Conservation (phyloP, 2,329 filamentous ascomycete genomes). For the Trichophyton benhamiae region DNA sequence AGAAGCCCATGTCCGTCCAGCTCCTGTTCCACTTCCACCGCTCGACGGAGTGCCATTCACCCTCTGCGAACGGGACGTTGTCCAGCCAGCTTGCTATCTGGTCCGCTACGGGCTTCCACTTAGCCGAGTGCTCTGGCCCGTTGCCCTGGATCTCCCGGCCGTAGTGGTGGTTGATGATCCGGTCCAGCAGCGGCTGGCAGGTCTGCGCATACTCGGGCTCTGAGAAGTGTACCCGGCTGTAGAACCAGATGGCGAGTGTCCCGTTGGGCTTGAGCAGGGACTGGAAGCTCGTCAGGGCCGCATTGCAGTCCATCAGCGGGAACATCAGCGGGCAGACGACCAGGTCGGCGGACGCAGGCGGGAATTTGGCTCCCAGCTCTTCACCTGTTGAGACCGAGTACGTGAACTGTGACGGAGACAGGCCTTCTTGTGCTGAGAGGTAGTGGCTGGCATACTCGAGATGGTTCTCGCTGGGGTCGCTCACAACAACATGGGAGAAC, state of each 20-base stretch:
- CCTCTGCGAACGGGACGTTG: background rate
- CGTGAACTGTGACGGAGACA: background rate
- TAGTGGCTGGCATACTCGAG: background rate
- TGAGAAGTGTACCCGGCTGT: conserved; percentile 2
- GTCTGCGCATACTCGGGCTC: background rate
- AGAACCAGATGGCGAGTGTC: conserved; percentile 6
- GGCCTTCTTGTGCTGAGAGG: background rate
- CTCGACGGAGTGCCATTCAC: conserved; percentile 5
- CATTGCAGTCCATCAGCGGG: conserved; percentile 1
- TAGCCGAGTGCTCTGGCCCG: background rate
- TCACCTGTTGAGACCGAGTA: background rate
- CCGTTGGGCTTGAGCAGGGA: conserved; percentile 2
- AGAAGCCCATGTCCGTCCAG: background rate
- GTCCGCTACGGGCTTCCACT: background rate
- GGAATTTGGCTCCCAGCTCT: background rate
- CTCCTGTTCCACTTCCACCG: conserved; percentile 5
- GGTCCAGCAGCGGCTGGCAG: conserved; percentile 2
- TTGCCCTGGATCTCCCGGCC: background rate
- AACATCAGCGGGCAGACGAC: conserved; percentile 1
- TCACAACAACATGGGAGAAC: conserved; percentile 6
- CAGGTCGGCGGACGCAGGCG: conserved; percentile 1
- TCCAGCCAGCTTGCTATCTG: conserved; percentile 4
- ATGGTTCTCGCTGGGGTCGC: conserved; percentile 1
- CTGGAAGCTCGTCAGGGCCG: background rate
- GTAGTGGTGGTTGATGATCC: background rate